Conservation (phyloP, 2,329 filamentous ascomycete genomes). For the Aspergillus terreus region DNA sequence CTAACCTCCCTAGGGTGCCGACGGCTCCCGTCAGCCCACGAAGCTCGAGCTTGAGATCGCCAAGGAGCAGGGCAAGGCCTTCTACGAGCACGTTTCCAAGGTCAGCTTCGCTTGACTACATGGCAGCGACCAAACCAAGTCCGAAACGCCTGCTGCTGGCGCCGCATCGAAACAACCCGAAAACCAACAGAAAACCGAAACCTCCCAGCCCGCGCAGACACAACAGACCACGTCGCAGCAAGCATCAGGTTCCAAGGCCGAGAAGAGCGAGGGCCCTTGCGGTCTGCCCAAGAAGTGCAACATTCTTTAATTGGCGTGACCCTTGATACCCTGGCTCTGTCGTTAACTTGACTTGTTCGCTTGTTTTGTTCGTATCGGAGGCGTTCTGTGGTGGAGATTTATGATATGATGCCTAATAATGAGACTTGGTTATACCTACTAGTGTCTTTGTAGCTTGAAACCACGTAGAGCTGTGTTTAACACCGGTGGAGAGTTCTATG, state of each 20-base stretch:
- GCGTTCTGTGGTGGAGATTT: conserved; percentile 3
- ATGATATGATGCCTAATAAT: conserved; percentile 1
- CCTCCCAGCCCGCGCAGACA: conserved; percentile 19
- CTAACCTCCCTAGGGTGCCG: conserved; percentile 45
- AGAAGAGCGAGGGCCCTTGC: conserved; percentile 63
- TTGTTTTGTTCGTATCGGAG: background rate
- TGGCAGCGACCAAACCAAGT: conserved; percentile 47
- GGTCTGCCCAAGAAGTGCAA: conserved; percentile 72
- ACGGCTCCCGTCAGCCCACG: conserved; percentile 80
- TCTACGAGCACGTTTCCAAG: conserved; percentile 75
- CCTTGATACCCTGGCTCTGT: conserved; percentile 6
- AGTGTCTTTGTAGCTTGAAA: background rate
- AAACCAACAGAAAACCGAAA: conserved; percentile 18
- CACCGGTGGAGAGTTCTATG: background rate
- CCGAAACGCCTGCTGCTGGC: conserved; percentile 24
- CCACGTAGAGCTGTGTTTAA: background rate
- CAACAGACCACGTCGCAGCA: conserved; percentile 24
- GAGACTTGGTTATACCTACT: background rate
- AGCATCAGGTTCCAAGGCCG: conserved; percentile 39
- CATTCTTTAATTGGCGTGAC: conserved; percentile 51
- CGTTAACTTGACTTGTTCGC: background rate
- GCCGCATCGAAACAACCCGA: conserved; percentile 14
- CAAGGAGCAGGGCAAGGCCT: conserved; percentile 75
- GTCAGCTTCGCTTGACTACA: conserved; percentile 73
- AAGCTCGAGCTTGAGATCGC: conserved; percentile 75